These are phyloP conservation scores for Fallopia convolvulus DNA, from an alignment of 148 eudicot genomes.

Conservation along the genomic window DNA sequence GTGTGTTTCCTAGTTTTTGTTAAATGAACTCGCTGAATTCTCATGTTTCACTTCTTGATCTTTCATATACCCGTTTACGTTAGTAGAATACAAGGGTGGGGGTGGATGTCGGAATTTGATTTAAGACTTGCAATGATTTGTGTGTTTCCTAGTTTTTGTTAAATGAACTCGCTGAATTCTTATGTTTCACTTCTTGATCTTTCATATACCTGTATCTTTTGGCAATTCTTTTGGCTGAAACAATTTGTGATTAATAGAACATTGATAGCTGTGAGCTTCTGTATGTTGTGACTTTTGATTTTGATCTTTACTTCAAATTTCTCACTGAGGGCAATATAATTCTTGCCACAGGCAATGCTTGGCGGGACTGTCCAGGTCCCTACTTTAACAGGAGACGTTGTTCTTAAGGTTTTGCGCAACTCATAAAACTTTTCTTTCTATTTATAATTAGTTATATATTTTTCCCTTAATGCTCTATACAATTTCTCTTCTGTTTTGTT, in stretches of 20 bases:
- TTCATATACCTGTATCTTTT: not conserved
- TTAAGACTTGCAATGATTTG: not conserved
- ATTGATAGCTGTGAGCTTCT: not conserved
- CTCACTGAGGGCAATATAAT: not conserved
- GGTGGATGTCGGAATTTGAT: not conserved
- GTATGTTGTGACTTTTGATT: not conserved
- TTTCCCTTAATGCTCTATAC: not conserved
- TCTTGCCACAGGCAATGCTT: constrained; percentile 66
- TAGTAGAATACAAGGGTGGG: not conserved
- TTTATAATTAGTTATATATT: not conserved
- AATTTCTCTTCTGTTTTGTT: constrained; percentile 12
- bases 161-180: not conserved
- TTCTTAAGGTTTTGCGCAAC: constrained; percentile 58
- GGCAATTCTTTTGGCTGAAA: not conserved
- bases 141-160: not conserved
- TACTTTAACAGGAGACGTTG: constrained; percentile 83
- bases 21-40: not conserved
- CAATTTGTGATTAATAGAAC: not conserved
- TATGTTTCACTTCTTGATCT: not conserved
- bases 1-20: not conserved
- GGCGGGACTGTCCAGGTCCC: constrained; percentile 98
- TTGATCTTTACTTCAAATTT: not conserved
- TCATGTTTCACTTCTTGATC: not conserved
- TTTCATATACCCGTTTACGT: not conserved
- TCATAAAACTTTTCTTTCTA: not conserved